Conservation (phyloP, 805 yeast genomes). For the Limtongia smithiae region DNA sequence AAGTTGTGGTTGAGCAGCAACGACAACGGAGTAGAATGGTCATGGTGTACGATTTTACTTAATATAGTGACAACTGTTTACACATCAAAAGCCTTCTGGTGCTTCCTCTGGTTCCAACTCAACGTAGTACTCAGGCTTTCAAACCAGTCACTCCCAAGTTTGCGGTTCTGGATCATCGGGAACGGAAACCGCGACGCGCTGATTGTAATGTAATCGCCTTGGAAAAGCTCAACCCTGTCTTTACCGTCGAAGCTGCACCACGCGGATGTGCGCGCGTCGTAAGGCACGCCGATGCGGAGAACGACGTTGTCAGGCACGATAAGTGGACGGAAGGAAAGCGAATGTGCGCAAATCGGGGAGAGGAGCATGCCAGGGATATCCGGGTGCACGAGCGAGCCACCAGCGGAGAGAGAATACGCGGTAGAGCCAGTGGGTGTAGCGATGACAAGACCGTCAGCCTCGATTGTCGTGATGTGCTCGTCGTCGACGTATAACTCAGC, state of each 20-base stretch:
- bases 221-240: conserved; percentile 69
- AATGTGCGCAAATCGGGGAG: conserved; percentile 95
- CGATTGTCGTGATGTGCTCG: conserved; percentile 54
- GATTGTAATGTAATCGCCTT: conserved; percentile 81
- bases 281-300: conserved; percentile 75
- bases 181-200: conserved; percentile 86
- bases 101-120: conserved; percentile 90
- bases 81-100: conserved; percentile 41
- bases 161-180: conserved; percentile 79
- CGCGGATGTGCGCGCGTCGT: conserved; percentile 76
- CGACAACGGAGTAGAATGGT: conserved; percentile 5
- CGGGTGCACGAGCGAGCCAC: conserved; percentile 92
- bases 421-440: conserved; percentile 80
- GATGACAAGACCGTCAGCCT: conserved; percentile 63
- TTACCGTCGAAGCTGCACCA: conserved; percentile 98
- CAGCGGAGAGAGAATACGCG: conserved; percentile 91
- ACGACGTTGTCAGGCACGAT: conserved; percentile 87
- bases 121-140: conserved; percentile 79
- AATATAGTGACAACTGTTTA: not conserved
- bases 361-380: conserved; percentile 88
- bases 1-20: conserved; percentile 21
- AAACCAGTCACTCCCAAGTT: conserved; percentile 61
- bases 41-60: conserved; percentile 18
- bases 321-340: conserved; percentile 87
- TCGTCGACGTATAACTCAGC: conserved; percentile 49